Base-by-base conservation (phyloP, 148 eudicot genomes). In the Rhododendron henanense region DNA sequence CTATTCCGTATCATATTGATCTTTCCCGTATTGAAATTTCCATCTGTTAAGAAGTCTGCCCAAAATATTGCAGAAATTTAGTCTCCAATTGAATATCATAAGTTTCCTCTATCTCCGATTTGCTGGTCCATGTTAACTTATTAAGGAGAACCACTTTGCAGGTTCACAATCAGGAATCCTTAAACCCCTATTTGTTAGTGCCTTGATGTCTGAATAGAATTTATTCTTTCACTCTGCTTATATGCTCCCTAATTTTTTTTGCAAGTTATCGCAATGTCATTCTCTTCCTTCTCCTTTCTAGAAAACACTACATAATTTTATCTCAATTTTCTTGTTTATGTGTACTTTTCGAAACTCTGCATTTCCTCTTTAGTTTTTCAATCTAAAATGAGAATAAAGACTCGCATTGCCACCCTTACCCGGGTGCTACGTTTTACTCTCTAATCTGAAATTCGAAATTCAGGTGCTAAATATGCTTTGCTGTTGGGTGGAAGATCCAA, bases 401-500 rank as follows among this genome's bases (percentile, higher is more conserved):
- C 18, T 81, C 2, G 13, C 25, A 31, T 81, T 81, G 45, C 13
- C 45, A 28, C 59, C 83, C 44, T 79, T 14, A 53, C 7, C 19
- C 37, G 8, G 47, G 37, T 25, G 33, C 28, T 55, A 48, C 7
- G 3, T 85, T 85, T 79, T 37, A 0, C 53, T 55, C 50, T 82
- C 50, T 75, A 31, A 86, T 75, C 63, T 35, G 61, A 61, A 59
- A 59, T 81, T 82, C 33, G 25, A 57, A 44, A 74, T 33, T 18
- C 76, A 86, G 88, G 88, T 86, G 48, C 82, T 86, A 59, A 86
- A 97, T 90, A 94, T 97, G 98, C 96, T 97, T 84, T 97, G 98
- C 91, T 97, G 99, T 88, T 97, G 98, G 98, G 95, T 86, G 82
- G 99, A 97, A 92, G 96, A 97, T 92, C 98, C 94, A 85, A 94